Evolutionary conservation across 129 eudicot genomes (phyloP).

Genomic region (Helianthus annuus): HanXRQr2.0-SUNRISE NC_035433.2:106176901-106177400

Average conservation of each 20-base stretch:
- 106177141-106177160: not conserved
- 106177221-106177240: constrained; percentile 7
- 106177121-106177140: constrained; percentile 22
- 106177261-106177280: not conserved
- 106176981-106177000: too few relatives aligned
- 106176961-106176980: too few relatives aligned
- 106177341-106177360: constrained; percentile 71
- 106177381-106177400: constrained; percentile 79
- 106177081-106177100: constrained; percentile 31
- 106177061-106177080: constrained; percentile 22
- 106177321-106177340: constrained; percentile 93
- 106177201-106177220: constrained; percentile 20
- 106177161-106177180: not conserved
- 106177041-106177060: constrained; percentile 24
- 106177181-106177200: constrained; percentile 15
- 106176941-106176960: too few relatives aligned
- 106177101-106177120: constrained; percentile 26
- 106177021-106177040: not conserved
- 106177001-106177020: not conserved
- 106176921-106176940: too few relatives aligned
- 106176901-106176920: too few relatives aligned
- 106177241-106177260: constrained; percentile 9
- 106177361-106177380: constrained; percentile 84
- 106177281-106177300: constrained; percentile 1
- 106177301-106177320: constrained; percentile 93